Evolutionary conservation across 116 monocot species (phyloP), one percentile per base, ranked within the genome.

Genomic region (Zostera marina): DNA sequence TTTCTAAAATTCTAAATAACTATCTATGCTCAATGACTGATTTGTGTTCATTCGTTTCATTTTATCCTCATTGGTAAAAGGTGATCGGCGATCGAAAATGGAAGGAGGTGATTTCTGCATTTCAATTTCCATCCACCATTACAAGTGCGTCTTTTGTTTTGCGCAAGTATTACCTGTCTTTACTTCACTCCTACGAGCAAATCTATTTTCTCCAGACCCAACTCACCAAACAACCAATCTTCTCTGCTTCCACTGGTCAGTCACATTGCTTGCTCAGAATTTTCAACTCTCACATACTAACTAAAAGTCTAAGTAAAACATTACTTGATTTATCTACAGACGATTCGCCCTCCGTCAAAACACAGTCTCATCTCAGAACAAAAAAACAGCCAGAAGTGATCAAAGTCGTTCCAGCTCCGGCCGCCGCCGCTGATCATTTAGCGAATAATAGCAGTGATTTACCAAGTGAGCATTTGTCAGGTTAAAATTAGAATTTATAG

Each of bases 91-190:
- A 81, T 60, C 78, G 66, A 69, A 84, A 63, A 56, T 90, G 84
- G 90, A 81, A 76, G 55, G 90, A 90, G 21, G 72, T 90, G 52
- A 84, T 90, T 43, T 57, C 76, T 3, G 47, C 60, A 14, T 90
- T 84, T 53, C 63, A 64, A 25, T 90, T 90, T 42, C 84, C 90
- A 13, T 41, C 84, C 9, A 90, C 84, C 5, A 84, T 83, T 11
- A 90, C 90, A 12, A 90, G 90, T 53, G 90, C 90, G 25, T 90
- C 90, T 20, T 90, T 76, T 56, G 90, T 90, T 24, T 65, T 90
- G 21, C 70, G 81, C 59, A 90, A 80, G 66, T 90, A 90, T 49
- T 90, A 90, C 48, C 26, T 84, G 51, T 83, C 80, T 63, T 73
- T 90, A 39, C 75, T 90, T 26, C 60, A 76, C 38, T 74, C 74